Evolutionary conservation across 306 rosid species (phyloP).

Genomic region (Fragaria vesca): DNA sequence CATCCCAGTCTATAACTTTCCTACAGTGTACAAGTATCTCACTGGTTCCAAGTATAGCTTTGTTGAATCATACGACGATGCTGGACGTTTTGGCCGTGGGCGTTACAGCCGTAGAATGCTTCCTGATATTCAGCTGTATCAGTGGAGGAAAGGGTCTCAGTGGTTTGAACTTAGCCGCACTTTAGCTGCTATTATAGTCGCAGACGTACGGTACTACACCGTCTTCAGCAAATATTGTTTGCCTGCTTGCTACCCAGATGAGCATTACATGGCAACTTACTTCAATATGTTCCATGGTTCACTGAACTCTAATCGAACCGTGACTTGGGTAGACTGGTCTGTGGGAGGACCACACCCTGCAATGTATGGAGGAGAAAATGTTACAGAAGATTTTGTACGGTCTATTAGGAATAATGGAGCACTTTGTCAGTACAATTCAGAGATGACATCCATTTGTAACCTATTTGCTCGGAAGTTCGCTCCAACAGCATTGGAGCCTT

Average conservation of each 20-base stretch:
- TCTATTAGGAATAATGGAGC: conserved; percentile 64
- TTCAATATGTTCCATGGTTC: conserved; percentile 75
- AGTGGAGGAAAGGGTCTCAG: conserved; percentile 93
- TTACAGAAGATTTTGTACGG: conserved; percentile 55
- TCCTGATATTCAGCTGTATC: conserved; percentile 66
- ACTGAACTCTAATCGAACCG: conserved; percentile 71
- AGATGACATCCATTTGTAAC: conserved; percentile 66
- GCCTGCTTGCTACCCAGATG: conserved; percentile 97
- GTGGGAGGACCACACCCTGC: conserved; percentile 90
- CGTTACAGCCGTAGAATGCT: conserved; percentile 85
- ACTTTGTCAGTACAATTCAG: conserved; percentile 68
- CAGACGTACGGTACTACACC: conserved; percentile 56
- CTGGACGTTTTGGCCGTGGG: conserved; percentile 83
- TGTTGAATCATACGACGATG: conserved; percentile 85
- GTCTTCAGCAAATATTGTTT: conserved; percentile 70
- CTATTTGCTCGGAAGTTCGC: conserved; percentile 92
- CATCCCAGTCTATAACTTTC: conserved; percentile 82
- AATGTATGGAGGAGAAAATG: conserved; percentile 43
- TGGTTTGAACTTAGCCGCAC: conserved; percentile 77
- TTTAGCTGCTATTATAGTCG: conserved; percentile 49
- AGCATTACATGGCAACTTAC: conserved; percentile 83
- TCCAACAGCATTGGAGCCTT: conserved; percentile 56
- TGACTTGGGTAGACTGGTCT: conserved; percentile 95
- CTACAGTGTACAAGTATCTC: conserved; percentile 72
- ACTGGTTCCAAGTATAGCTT: conserved; percentile 58